Conservation (phyloP, 495 filamentous ascomycete species). For the Penicillium pulvis region DNA sequence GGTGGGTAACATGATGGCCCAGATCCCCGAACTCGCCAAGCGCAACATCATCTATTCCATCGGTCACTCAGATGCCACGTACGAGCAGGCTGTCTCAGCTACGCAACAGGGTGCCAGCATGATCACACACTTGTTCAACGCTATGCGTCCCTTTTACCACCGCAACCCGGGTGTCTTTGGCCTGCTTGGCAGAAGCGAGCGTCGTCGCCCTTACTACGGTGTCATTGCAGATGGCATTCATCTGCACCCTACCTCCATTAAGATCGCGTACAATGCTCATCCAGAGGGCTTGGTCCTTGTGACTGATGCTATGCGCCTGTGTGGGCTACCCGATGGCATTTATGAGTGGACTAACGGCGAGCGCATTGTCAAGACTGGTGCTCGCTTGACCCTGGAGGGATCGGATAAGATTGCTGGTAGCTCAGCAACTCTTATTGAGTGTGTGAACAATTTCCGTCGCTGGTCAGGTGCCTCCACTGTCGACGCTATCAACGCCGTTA, state of each 20-base stretch:
- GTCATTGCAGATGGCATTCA: conserved; percentile 66
- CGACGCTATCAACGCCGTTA: conserved; percentile 68
- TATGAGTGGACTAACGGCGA: conserved; percentile 82
- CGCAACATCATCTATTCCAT: conserved; percentile 71
- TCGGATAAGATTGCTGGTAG: conserved; percentile 72
- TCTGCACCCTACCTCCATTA: conserved; percentile 60
- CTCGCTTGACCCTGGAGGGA: conserved; percentile 66
- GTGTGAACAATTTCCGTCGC: conserved; percentile 75
- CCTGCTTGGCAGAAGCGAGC: conserved; percentile 57
- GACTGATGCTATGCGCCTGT: conserved; percentile 63
- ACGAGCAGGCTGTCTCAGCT: conserved; percentile 68
- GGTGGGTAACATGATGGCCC: conserved; percentile 59
- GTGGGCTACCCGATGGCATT: conserved; percentile 71
- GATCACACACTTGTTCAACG: conserved; percentile 91
- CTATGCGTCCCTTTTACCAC: conserved; percentile 83
- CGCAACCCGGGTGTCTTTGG: conserved; percentile 85
- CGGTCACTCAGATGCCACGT: conserved; percentile 81
- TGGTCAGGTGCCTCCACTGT: conserved; percentile 68
- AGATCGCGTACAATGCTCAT: conserved; percentile 60
- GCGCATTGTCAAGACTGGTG: conserved; percentile 66
- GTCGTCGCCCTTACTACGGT: conserved; percentile 56
- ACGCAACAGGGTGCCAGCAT: conserved; percentile 72
- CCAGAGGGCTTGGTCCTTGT: conserved; percentile 59
- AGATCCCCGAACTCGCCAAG: conserved; percentile 61
- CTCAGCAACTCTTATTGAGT: conserved; percentile 73